phyloP scores from a whole-genome alignment of 2,329 filamentous ascomycete genomes.

The Geosmithia putterillii region DNA sequence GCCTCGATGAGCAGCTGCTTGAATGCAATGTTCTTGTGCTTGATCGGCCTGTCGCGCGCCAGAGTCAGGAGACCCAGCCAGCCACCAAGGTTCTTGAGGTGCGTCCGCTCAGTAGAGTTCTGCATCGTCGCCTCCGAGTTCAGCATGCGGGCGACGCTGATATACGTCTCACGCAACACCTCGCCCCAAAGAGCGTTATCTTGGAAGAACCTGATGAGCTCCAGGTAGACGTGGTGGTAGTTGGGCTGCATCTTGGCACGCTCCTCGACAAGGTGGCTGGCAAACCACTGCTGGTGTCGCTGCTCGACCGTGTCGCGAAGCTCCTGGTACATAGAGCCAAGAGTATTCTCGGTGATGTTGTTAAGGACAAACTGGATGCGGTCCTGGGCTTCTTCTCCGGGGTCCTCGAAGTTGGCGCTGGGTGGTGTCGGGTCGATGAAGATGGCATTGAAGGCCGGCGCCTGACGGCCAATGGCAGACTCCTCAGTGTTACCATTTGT shows the following conservation, averaged over 20 bases:
- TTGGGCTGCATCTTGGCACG: constrained; percentile 96
- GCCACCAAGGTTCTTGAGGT: constrained; percentile 83
- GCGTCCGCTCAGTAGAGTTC: constrained; percentile 70
- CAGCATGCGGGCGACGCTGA: constrained; percentile 73
- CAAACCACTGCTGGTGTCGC: constrained; percentile 91
- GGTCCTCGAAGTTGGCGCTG: constrained; percentile 62
- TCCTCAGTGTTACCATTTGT: constrained; percentile 64
- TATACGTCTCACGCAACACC: constrained; percentile 85
- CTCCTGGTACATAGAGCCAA: constrained; percentile 73
- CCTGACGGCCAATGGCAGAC: constrained; percentile 42
- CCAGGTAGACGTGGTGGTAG: constrained; percentile 86
- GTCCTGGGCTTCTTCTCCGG: constrained; percentile 74
- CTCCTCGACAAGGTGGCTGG: constrained; percentile 86
- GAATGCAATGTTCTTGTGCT: constrained; percentile 93
- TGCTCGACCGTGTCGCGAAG: constrained; percentile 67
- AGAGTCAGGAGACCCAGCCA: constrained; percentile 93
- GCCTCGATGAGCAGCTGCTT: constrained; percentile 90
- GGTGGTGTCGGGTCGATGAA: constrained; percentile 58
- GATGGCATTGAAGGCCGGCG: constrained; percentile 66
- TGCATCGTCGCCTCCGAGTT: constrained; percentile 83
- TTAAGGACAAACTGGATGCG: constrained; percentile 94
- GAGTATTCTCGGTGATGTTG: constrained; percentile 84
- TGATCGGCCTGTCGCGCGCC: constrained; percentile 87
- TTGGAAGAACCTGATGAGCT: constrained; percentile 73
- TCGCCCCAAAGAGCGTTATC: constrained; percentile 73